Conservation (phyloP, 108 stramenopile species). For the Fragilariopsis cylindrus region DNA sequence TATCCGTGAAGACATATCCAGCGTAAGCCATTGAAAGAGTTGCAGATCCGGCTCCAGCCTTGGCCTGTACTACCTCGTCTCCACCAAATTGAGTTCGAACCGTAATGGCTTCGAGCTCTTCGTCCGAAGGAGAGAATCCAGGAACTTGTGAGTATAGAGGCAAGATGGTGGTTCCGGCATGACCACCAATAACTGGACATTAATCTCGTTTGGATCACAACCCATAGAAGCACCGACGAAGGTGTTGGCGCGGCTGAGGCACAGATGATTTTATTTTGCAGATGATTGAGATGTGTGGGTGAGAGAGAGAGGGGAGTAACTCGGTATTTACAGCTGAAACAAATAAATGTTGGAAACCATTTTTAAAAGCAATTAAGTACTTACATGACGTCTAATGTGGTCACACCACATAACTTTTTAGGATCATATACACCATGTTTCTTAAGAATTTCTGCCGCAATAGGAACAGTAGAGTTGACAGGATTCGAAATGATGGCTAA, state of each 20-base stretch:
- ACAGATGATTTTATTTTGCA: too few species aligned
- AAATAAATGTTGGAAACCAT: too few species aligned
- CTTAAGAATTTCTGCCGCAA: slow-evolving; percentile 97
- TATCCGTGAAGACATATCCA: slow-evolving; percentile 91
- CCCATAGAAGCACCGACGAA: slow-evolving; percentile 94
- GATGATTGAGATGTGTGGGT: too few species aligned
- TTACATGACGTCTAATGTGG: slow-evolving; percentile 93
- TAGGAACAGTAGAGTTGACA: slow-evolving; percentile 99
- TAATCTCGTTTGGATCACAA: slow-evolving; percentile 74
- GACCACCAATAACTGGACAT: slow-evolving; percentile 99
- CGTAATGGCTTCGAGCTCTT: slow-evolving; percentile 89
- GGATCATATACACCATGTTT: slow-evolving; percentile 94
- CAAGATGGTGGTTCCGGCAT: slow-evolving; percentile 99
- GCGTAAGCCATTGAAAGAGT: slow-evolving; percentile 99
- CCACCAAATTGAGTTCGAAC: slow-evolving; percentile 98
- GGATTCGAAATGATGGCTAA: slow-evolving; percentile 99
- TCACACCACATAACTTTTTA: slow-evolving; percentile 96
- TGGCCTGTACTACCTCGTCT: slow-evolving; percentile 99
- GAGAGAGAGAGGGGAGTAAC: too few species aligned
- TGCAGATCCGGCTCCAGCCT: slow-evolving; percentile 98
- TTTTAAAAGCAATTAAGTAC: neutral
- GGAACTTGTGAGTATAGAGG: slow-evolving; percentile 94
- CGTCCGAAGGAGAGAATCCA: slow-evolving; percentile 86
- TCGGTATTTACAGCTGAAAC: too few species aligned
- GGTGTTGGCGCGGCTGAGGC: slow-evolving; percentile 91